phyloP scores from a whole-genome alignment of 805 yeast genomes.

The Isabelozyma gotoi region DNA sequence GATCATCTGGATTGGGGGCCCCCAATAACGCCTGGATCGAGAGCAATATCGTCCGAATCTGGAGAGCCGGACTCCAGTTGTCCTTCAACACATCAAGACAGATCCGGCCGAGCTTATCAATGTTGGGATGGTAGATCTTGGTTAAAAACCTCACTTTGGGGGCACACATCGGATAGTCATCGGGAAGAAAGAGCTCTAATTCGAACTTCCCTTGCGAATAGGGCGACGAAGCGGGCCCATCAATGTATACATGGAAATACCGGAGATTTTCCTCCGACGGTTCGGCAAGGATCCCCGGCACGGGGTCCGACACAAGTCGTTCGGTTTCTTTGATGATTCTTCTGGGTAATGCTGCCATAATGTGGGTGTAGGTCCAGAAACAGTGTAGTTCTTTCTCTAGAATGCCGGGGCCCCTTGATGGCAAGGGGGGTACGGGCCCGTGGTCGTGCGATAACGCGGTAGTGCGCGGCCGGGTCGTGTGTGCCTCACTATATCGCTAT shows the following conservation, averaged over 20 bases:
- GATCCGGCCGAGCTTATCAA: slow-evolving; percentile 91
- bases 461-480: too few species aligned
- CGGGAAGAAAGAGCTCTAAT: slow-evolving; percentile 86
- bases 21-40: slow-evolving; percentile 93
- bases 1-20: slow-evolving; percentile 98
- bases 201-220: slow-evolving; percentile 80
- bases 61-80: slow-evolving; percentile 98
- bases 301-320: slow-evolving; percentile 88
- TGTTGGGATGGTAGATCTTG: slow-evolving; percentile 93
- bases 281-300: slow-evolving; percentile 88
- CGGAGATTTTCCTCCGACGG: slow-evolving; percentile 95
- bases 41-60: slow-evolving; percentile 85
- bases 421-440: too few species aligned
- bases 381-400: too few species aligned
- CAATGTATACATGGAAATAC: slow-evolving; percentile 87
- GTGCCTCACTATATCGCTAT: too few species aligned
- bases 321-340: slow-evolving; percentile 97
- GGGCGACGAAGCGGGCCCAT: slow-evolving; percentile 90
- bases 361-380: not conserved
- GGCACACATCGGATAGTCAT: slow-evolving; percentile 97
- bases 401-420: too few species aligned
- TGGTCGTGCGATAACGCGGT: too few species aligned
- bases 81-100: slow-evolving; percentile 93
- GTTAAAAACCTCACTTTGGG: slow-evolving; percentile 95
- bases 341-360: slow-evolving; percentile 72